Base-by-base conservation (phyloP, 2,329 filamentous ascomycete species). In the Gyromitra esculenta region DNA sequence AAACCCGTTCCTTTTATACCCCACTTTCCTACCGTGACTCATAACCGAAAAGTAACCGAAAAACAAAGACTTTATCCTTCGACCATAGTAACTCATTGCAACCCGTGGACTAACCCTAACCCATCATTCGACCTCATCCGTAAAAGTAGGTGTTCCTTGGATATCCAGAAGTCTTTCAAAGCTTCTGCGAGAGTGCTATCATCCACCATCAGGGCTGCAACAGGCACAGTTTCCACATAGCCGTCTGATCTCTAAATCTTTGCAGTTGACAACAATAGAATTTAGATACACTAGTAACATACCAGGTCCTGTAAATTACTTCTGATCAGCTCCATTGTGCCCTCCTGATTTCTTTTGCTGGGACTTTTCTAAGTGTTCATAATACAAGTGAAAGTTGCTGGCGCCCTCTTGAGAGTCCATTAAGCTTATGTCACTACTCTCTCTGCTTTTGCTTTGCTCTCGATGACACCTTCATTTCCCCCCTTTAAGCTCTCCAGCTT, bases 361-460 rank as follows among this genome's bases (percentile, higher is more conserved):
- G 8, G 43, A 8, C 43, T n/a, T 50, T 67, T 57, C 50, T 37
- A 67, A 5, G 50, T 67, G 31, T 54, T 43, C n/a, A 43, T 57
- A n/a, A 67, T 25, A 1, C 8, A 9, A 0, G 48, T 67, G 37
- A 43, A 59, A 2, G 21, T 57, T 57, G 9, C 64, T 67, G 25
- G 35, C 31, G 13, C 37, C 15, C 41, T 41, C 48, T 4, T 25
- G 0, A 59, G 25, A 48, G 8, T 43, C 8, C 4, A 15, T 0
- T 18, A 18, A 2, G 65, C 39, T 9, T 15, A 13, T 0, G 18
- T 13, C 15, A 18, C 18, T 5, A 6, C 48, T 18, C 18, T 6
- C 6, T 4, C n/a, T 5, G 48, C 48, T 6, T 21, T 18, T 1
- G 0, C 6, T 7, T 5, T 15, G 18, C 18, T 21, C 64, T 57